These are phyloP conservation scores for Botrytis byssoidea DNA, from an alignment of 2,329 filamentous ascomycete genomes.

Conservation along the genomic window DNA sequence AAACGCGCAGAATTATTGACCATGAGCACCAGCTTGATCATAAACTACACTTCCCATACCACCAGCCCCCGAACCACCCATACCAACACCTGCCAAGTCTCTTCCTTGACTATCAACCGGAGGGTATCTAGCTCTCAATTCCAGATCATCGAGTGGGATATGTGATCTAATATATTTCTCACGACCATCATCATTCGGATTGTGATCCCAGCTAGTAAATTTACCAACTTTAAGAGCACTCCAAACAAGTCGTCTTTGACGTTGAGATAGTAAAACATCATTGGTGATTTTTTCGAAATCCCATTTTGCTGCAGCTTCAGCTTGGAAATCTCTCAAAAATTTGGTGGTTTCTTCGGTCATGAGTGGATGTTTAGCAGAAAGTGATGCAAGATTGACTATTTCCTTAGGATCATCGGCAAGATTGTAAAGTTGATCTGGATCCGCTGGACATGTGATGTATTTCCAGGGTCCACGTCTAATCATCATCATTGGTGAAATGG, in stretches of 20 bases:
- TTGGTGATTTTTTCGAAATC: slow-evolving; percentile 75
- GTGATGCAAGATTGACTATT: slow-evolving; percentile 42
- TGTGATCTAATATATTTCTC: slow-evolving; percentile 82
- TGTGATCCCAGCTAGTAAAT: slow-evolving; percentile 82
- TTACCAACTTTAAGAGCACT: slow-evolving; percentile 71
- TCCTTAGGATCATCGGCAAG: slow-evolving; percentile 59
- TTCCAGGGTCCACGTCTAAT: slow-evolving; percentile 89
- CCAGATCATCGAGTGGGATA: slow-evolving; percentile 76
- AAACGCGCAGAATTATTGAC: slow-evolving; percentile 22
- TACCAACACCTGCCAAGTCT: slow-evolving; percentile 23
- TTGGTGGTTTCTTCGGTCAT: slow-evolving; percentile 37
- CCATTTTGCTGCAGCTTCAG: slow-evolving; percentile 75
- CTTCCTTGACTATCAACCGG: slow-evolving; percentile 50
- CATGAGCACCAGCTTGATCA: slow-evolving; percentile 30
- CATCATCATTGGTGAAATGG: slow-evolving; percentile 87
- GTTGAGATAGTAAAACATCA: slow-evolving; percentile 73
- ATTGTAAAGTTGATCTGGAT: slow-evolving; percentile 83
- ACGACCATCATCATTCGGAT: slow-evolving; percentile 68
- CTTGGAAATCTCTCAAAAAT: slow-evolving; percentile 62
- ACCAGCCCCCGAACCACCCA: slow-evolving; percentile 22
- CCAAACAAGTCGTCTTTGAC: slow-evolving; percentile 76
- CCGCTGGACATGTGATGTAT: slow-evolving; percentile 81
- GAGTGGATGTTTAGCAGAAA: slow-evolving; percentile 40
- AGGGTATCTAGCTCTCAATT: slow-evolving; percentile 73
- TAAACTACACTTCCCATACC: slow-evolving; percentile 26